A percentile compares a stretch with the other conserved stretches of the same genome.
Evolutionary conservation across 2,329 filamentous ascomycete genomes (phyloP).

Genomic region (Penicillium sp.): DNA sequence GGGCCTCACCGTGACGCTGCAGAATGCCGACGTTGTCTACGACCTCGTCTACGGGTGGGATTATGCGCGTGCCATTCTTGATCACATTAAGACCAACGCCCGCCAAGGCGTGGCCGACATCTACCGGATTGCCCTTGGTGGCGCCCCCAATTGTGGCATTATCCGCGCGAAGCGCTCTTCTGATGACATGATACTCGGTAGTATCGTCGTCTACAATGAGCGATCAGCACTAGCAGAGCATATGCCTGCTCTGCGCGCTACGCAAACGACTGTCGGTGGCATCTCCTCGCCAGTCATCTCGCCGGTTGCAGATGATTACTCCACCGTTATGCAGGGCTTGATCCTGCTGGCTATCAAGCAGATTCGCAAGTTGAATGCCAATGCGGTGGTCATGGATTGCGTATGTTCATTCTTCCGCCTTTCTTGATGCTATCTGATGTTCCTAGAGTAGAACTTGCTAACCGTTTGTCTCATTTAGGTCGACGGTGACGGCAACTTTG

Average conservation of each 20-base stretch:
- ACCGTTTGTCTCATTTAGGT: conserved; percentile 51
- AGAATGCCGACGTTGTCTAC: conserved; percentile 73
- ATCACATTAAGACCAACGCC: conserved; percentile 72
- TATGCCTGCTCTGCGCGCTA: conserved; percentile 67
- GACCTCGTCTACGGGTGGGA: conserved; percentile 81
- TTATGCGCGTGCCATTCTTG: conserved; percentile 71
- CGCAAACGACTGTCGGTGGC: conserved; percentile 63
- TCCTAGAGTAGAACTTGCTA: conserved; percentile 25
- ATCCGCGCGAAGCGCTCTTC: conserved; percentile 75
- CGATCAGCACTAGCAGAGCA: conserved; percentile 68
- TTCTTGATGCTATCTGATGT: not conserved
- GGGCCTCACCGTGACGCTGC: conserved; percentile 71
- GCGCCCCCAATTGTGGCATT: conserved; percentile 73
- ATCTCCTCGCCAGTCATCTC: conserved; percentile 80
- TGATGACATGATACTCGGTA: conserved; percentile 71
- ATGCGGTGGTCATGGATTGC: conserved; percentile 75
- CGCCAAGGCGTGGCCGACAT: conserved; percentile 78
- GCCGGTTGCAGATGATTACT: conserved; percentile 66
- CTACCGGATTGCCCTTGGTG: conserved; percentile 73
- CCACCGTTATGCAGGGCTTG: conserved; percentile 73
- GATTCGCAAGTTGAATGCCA: conserved; percentile 75
- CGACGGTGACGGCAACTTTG: conserved; percentile 70
- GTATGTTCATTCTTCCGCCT: conserved; percentile 54
- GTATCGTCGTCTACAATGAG: conserved; percentile 75
- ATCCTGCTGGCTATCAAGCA: conserved; percentile 79